phyloP scores from a whole-genome alignment of 2,329 filamentous ascomycete genomes.

The Aspergillus awamori region DNA sequence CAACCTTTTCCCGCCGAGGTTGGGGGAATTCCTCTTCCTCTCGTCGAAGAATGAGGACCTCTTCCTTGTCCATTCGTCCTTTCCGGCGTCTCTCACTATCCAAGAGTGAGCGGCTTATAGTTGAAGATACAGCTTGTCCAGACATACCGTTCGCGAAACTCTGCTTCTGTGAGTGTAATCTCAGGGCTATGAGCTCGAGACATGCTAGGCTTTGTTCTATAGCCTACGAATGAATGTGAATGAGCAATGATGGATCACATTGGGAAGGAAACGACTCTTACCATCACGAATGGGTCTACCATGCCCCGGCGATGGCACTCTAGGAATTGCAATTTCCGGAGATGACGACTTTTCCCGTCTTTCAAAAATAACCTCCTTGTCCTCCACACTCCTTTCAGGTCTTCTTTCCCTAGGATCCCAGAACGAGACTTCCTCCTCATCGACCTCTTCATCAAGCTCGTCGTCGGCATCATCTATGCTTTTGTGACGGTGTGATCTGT shows the following conservation, averaged over 20 bases:
- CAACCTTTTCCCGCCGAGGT: conserved; percentile 29
- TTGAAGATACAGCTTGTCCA: not conserved
- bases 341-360: conserved; percentile 25
- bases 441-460: conserved; percentile 28
- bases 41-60: conserved; percentile 60
- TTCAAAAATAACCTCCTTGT: conserved; percentile 46
- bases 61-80: conserved; percentile 63
- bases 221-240: not conserved
- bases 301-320: conserved; percentile 31
- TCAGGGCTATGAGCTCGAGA: conserved; percentile 22
- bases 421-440: conserved; percentile 36
- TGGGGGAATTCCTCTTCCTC: conserved; percentile 40
- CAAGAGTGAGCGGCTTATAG: conserved; percentile 3
- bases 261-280: conserved; percentile 2
- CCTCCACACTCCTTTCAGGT: conserved; percentile 31
- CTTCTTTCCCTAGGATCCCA: conserved; percentile 31
- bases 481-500: conserved; percentile 19
- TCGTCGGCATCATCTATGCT: conserved; percentile 14
- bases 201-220: not conserved
- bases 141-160: conserved; percentile 57
- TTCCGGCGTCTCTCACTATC: conserved; percentile 24
- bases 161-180: conserved; percentile 56
- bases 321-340: conserved; percentile 39
- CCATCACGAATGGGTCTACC: conserved; percentile 8
- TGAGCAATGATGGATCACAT: not conserved